Evolutionary conservation across 768 basidiomycete genomes (phyloP).

Genomic region (Kwoniella dejecticola): DNA sequence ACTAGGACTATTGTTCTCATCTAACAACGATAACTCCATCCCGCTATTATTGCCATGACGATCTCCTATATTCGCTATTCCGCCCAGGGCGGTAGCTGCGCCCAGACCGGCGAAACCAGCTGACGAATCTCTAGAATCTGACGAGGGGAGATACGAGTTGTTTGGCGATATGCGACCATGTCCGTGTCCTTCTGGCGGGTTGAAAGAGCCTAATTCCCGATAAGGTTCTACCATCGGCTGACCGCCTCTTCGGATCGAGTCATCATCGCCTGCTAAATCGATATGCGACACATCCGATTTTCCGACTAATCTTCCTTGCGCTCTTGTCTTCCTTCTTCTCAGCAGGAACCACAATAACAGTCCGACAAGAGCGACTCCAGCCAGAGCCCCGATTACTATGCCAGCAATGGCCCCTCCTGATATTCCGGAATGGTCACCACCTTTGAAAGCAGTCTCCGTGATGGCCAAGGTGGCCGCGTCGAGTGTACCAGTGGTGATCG

Average conservation of each 20-base stretch:
- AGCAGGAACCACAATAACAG: conserved; percentile 28
- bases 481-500: conserved; percentile 34
- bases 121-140: neutral
- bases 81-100: neutral
- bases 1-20: neutral
- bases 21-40: neutral
- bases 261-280: conserved; percentile 23
- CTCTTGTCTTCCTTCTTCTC: conserved; percentile 22
- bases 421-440: neutral
- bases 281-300: conserved; percentile 5
- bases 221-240: conserved; percentile 38
- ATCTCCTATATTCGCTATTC: neutral
- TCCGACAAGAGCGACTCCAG: conserved; percentile 19
- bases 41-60: neutral
- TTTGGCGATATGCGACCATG: neutral
- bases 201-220: conserved; percentile 21
- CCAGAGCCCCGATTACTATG: conserved; percentile 38
- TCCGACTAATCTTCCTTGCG: neutral
- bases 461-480: conserved; percentile 26
- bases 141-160: neutral
- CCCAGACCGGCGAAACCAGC: conserved; percentile 30
- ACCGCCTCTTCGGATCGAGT: neutral
- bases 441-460: neutral
- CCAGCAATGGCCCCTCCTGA: conserved; percentile 43
- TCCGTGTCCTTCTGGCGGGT: neutral